These are phyloP conservation scores for Huntiella savannae DNA, from an alignment of 2,329 filamentous ascomycete species.

Conservation along the genomic window DNA sequence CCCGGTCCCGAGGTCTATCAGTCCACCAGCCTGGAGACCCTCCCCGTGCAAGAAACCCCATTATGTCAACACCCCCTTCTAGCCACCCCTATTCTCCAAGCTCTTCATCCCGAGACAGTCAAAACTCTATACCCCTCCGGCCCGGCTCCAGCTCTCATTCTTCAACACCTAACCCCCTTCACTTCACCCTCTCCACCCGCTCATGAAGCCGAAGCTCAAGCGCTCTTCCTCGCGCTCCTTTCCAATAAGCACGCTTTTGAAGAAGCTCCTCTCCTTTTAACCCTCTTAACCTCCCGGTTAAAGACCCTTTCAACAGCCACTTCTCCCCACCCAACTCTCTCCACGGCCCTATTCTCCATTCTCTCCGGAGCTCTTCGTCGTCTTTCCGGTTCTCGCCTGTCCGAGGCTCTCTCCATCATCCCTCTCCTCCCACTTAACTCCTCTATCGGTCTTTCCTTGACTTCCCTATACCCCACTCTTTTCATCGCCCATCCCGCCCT, in stretches of 20 bases:
- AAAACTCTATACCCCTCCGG: conserved; percentile 20
- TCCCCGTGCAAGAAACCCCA: background rate
- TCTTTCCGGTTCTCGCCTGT: conserved; percentile 20
- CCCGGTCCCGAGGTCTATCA: conserved; percentile 4
- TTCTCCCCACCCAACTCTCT: background rate
- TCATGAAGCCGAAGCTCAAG: conserved; percentile 17
- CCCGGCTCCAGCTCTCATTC: background rate
- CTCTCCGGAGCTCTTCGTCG: conserved; percentile 20
- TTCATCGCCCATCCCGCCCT: conserved; percentile 23
- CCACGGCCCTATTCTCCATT: conserved; percentile 16
- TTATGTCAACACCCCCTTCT: conserved; percentile 13
- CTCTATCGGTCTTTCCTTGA: conserved; percentile 21
- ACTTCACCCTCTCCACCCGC: conserved; percentile 13
- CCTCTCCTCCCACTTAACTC: conserved; percentile 19
- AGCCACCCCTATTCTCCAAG: conserved; percentile 22
- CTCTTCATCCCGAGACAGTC: conserved; percentile 19
- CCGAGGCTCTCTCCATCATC: conserved; percentile 19
- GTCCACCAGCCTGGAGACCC: background rate
- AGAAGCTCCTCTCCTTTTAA: conserved; percentile 12
- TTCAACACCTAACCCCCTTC: too few species aligned
- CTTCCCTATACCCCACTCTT: conserved; percentile 24
- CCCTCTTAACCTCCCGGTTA: conserved; percentile 13
- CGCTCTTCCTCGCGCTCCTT: conserved; percentile 19
- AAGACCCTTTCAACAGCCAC: conserved; percentile 1
- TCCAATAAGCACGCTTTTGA: conserved; percentile 27